Percentiles rank a stretch among this genome's conserved stretches.
phyloP scores from a whole-genome alignment of 768 basidiomycete genomes.

The Lactarius sanguifluus region DNA sequence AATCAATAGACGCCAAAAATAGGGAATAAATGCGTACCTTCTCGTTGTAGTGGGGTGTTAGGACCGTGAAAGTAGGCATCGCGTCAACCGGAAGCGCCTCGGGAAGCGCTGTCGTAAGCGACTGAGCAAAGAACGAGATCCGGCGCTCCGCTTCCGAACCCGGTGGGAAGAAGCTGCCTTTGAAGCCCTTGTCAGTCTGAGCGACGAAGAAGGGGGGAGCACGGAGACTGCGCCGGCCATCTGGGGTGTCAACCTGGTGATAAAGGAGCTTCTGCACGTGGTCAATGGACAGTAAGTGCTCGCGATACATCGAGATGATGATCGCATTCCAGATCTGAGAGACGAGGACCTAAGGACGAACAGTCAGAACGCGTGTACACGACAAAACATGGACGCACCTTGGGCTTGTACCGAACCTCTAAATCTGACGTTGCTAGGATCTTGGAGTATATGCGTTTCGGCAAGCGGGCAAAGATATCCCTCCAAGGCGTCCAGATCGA shows the following conservation, averaged over 20 bases:
- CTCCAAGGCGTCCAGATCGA: slow-evolving; percentile 99
- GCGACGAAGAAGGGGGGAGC: slow-evolving; percentile 99
- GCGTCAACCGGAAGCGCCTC: slow-evolving; percentile 94
- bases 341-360: slow-evolving; percentile 71
- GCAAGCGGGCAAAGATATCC: slow-evolving; percentile 93
- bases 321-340: slow-evolving; percentile 99
- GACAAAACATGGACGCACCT: slow-evolving; percentile 52
- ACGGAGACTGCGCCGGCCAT: slow-evolving; percentile 86
- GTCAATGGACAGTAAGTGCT: slow-evolving; percentile 97
- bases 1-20: background rate
- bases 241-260: slow-evolving; percentile 88
- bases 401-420: slow-evolving; percentile 99
- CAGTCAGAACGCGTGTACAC: background rate
- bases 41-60: slow-evolving; percentile 98
- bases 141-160: slow-evolving; percentile 96
- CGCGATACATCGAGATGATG: slow-evolving; percentile 99
- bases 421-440: slow-evolving; percentile 90
- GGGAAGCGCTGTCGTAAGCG: slow-evolving; percentile 91
- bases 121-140: slow-evolving; percentile 99
- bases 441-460: slow-evolving; percentile 97
- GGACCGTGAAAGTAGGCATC: slow-evolving; percentile 99
- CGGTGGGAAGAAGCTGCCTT: slow-evolving; percentile 88
- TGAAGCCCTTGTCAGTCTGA: slow-evolving; percentile 83
- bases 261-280: slow-evolving; percentile 98
- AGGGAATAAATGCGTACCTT: slow-evolving; percentile 54